phyloP scores from a whole-genome alignment of 2,329 filamentous ascomycete genomes.

The Pseudogymnoascus sp. region DNA sequence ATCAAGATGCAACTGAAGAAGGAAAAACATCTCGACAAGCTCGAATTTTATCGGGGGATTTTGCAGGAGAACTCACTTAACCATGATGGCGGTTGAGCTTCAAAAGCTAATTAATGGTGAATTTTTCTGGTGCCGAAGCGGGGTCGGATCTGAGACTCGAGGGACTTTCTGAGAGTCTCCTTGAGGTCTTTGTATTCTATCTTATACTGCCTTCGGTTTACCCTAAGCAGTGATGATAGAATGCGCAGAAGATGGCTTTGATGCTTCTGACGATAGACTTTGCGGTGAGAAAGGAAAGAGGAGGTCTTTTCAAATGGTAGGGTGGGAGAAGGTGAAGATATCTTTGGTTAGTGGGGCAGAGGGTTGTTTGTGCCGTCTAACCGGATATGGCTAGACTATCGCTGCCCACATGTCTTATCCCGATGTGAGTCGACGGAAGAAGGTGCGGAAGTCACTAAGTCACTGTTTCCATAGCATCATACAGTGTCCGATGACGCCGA shows the following conservation, averaged over 20 bases:
- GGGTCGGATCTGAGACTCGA: constrained; percentile 19
- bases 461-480: constrained; percentile 6
- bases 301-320: constrained; percentile 10
- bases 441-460: constrained; percentile 8
- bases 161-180: constrained; percentile 20
- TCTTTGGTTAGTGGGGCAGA: constrained; percentile 10
- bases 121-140: constrained; percentile 23
- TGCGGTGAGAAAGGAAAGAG: constrained; percentile 18
- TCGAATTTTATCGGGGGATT: constrained; percentile 7
- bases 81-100: constrained; percentile 89
- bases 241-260: constrained; percentile 22
- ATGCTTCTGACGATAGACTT: constrained; percentile 10
- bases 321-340: constrained; percentile 10
- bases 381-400: constrained; percentile 7
- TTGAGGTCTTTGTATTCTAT: constrained; percentile 20
- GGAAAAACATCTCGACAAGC: background rate
- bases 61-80: constrained; percentile 71
- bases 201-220: constrained; percentile 23
- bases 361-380: constrained; percentile 8
- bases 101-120: constrained; percentile 29
- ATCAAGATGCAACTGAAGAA: background rate
- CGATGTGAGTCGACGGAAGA: constrained; percentile 4
- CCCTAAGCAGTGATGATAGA: constrained; percentile 25
- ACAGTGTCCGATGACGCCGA: background rate
- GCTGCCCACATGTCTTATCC: constrained; percentile 7